Evolutionary conservation across 139 green algal species (phyloP).

Genomic region (Chlorella sp.): DNA sequence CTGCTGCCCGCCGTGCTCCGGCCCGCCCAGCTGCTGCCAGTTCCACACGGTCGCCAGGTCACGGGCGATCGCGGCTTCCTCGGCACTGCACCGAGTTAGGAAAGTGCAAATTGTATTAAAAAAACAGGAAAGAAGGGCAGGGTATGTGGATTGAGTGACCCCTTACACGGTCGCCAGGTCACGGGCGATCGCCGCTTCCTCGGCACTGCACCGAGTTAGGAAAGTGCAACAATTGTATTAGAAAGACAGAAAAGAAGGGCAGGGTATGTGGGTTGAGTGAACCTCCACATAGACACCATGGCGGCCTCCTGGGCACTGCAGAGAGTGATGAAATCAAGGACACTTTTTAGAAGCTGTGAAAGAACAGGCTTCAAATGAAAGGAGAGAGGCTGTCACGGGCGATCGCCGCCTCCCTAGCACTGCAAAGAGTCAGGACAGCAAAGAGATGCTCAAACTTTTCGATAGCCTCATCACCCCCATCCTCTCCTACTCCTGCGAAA

Average conservation of each 20-base stretch:
- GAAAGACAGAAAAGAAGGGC: not conserved
- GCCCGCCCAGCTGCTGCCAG: not conserved
- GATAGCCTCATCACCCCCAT: too few relatives aligned
- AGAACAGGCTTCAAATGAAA: too few relatives aligned
- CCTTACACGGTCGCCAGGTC: not conserved
- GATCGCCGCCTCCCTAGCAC: not conserved
- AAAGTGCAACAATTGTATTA: too few relatives aligned
- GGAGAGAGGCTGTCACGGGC: too few relatives aligned
- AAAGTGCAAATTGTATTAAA: not conserved
- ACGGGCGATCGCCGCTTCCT: constrained; percentile 4
- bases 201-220: not conserved
- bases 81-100: not conserved
- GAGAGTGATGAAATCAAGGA: too few relatives aligned
- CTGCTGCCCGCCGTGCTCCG: not conserved
- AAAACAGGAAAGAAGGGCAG: not conserved
- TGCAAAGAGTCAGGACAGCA: too few relatives aligned
- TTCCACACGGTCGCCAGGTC: constrained; percentile 21
- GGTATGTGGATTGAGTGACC: not conserved
- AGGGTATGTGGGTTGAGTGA: not conserved
- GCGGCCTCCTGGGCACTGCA: constrained; percentile 25
- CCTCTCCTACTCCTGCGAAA: too few relatives aligned
- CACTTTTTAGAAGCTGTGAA: too few relatives aligned
- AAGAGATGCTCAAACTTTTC: too few relatives aligned
- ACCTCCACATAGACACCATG: not conserved
- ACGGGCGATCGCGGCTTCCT: constrained; percentile 4